Evolutionary conservation across 345 rosid genomes (phyloP), one percentile per base, ranked within the genome.

Genomic region (Excoecaria cochinchinensis): DNA sequence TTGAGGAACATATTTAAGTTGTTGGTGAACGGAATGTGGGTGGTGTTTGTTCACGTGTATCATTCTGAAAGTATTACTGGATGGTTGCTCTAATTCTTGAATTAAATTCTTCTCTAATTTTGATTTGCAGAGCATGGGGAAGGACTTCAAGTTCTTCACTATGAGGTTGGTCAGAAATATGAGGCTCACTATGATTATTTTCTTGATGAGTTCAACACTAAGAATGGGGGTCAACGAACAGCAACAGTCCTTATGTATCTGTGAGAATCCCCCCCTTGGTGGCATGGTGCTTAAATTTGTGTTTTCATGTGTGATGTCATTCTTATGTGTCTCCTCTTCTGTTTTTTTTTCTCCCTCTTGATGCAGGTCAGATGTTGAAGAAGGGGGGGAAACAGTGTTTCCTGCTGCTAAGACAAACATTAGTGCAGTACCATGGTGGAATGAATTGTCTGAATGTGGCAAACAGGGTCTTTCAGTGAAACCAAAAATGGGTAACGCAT

Each of bases 331-430:
- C 39, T 38, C 8, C 40, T 24, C 62, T 24, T 31, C 31, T 31
- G 31, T 52, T 46, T 44, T 19, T 14, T 50, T 50, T 5, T 14
- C 7, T 50, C 59, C 31, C 44, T 36, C 21, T 21, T 73, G 55
- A 22, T 80, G 76, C 84, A 95, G 99, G 83, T 92, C 96, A 19
- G 99, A 91, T 84, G 97, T 91, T 78, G 99, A 95, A 85, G 96
- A 92, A 87, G 99, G 97, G 40, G 99, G 99, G 50, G 99, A 95
- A 84, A 95, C 99, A 3, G 88, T 92, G 72, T 95, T 95, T 82
- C 97, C 97, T 70, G 72, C 80, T 47, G 94, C 94, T 69, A 83
- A 76, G 70, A 84, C 85, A 84, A 92, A 92, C 78, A 65, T 82
- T 73, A 92, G 89, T 67, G 71, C 90, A 16, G 92, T 86, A 10